Base-by-base conservation (phyloP, 2,329 filamentous ascomycete species). In the Pezizomycotina sp. region DNA sequence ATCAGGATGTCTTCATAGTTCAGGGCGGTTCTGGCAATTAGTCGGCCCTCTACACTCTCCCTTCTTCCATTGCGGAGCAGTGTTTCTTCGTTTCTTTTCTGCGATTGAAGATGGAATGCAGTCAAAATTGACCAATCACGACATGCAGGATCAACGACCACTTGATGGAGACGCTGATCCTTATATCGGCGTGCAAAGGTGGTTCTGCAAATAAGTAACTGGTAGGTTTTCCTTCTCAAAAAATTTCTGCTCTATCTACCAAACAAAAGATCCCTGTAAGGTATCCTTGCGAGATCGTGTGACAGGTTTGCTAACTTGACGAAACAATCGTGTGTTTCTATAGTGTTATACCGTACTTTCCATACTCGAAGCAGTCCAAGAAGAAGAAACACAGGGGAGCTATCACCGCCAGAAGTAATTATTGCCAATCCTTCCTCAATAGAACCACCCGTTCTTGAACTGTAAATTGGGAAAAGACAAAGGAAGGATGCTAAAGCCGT, bases 291-390 rank as follows among this genome's bases (percentile, higher is more conserved):
- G 18, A 30, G 15, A 16, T 22, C 15, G 16, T 30, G 8, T 26
- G n/a, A 10, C 27, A 14, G 27, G 16, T 34, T 27, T n/a, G n/a
- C n/a, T n/a, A n/a, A n/a, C n/a, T n/a, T n/a, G n/a, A n/a, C n/a
- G n/a, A n/a, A n/a, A n/a, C n/a, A n/a, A n/a, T n/a, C n/a, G n/a
- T n/a, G n/a, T n/a, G 53, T 59, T 55, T 28, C 39, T 29, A 23
- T 53, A 86, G 81, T 48, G 80, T 89, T 47, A 70, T 89, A 53
- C 81, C 81, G 8, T 95, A 95, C 61, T 98, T 95, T 55, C 89
- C 89, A n/a, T 98, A 98, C 64, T 93, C 83, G 50, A 81, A 89
- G 45, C 89, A 98, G 60, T 95, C 86, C 40, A 98, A 98, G 67
- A 95, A 95, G 68, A 98, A 98, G 62, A 83, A 82, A 38, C 86